Evolutionary conservation across 75 land plant genomes (phyloP), one percentile per base, ranked within the genome.

Genomic region (Chamaecyparis obtusa): DNA sequence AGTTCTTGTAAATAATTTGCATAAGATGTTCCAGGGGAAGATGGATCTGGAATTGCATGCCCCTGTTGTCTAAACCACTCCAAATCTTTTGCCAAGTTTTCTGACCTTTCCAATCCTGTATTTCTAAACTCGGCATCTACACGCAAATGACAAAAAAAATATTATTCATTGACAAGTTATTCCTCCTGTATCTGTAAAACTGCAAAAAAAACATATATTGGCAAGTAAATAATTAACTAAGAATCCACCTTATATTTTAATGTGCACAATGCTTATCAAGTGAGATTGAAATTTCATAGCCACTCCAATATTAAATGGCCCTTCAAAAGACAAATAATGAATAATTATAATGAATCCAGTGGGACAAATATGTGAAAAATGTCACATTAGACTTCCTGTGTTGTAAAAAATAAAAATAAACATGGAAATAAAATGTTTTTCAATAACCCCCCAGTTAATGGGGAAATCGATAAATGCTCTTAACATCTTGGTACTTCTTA

Each of bases 31-130:
- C 99, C 99, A 33, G 93, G 95, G 44, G 87, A 35, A 56, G 98
- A 92, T 54, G 99, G 99, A 86, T 95, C 99, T 32, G 99, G 99
- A 89, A 98, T 97, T 64, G 86, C 76, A 89, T 95, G 87, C 1
- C 99, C 99, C 90, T 98, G 99, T 82, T 91, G 90, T 85, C 91
- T 94, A 84, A 97, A 96, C 99, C 99, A 98, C 74, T 95, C 95
- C 86, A 98, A 89, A 90, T 98, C 99, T 87, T 94, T 98, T 7
- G 91, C 94, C 85, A 98, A 89, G 0, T 55, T 88, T 78, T 91
- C 94, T 84, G 96, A 89, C 49, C 99, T 92, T 88, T 97, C 99
- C 88, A 98, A 88, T 14, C 99, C 99, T 35, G 99, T 98, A 87
- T 95, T 93, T 87, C 90, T 92, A 86, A 98, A 98, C 77, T 93